A percentile compares a stretch with the other conserved stretches of the same genome.
phyloP scores from a whole-genome alignment of 192 early-diverging fungal species.

The Backusella mclennaniae region DNA sequence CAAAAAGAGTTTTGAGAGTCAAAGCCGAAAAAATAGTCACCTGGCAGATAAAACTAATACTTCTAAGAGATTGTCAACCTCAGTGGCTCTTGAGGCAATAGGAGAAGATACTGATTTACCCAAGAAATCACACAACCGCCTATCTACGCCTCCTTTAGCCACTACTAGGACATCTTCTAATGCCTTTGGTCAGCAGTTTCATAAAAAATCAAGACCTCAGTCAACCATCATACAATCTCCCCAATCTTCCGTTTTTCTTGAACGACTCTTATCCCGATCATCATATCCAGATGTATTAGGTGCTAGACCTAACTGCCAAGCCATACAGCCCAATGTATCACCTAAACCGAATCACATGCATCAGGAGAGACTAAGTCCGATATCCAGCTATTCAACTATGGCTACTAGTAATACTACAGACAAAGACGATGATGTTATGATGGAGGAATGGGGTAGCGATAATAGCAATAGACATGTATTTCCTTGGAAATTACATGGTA shows the following conservation, averaged over 20 bases:
- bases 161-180: background rate
- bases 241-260: background rate
- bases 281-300: background rate
- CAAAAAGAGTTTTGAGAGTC: conserved; percentile 1
- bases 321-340: background rate
- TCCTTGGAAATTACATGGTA: background rate
- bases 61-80: background rate
- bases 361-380: background rate
- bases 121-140: background rate
- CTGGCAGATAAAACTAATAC: background rate
- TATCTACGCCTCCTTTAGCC: background rate
- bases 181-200: background rate
- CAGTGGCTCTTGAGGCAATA: background rate
- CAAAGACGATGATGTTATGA: background rate
- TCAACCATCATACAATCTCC: background rate
- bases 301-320: background rate
- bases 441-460: background rate
- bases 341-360: conserved; percentile 3
- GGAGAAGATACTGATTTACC: background rate
- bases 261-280: background rate
- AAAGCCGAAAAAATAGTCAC: background rate
- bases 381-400: background rate
- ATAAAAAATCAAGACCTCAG: conserved; percentile 2
- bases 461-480: background rate
- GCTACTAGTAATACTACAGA: background rate